Conservation (phyloP, 139 green algal species). For the Cymbomonas tetramitiformis region DNA sequence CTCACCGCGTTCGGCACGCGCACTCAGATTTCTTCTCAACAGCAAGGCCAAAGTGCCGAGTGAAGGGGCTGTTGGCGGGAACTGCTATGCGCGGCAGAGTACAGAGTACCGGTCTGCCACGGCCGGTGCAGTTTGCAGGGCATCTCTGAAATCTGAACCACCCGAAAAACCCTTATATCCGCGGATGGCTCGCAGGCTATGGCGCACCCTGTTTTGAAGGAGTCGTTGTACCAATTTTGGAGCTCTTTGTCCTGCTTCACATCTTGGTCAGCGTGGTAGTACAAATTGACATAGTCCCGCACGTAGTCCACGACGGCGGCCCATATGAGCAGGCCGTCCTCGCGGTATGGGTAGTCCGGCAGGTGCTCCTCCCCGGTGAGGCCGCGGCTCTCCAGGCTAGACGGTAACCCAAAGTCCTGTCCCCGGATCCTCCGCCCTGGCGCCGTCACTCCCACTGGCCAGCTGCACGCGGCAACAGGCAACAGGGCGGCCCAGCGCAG, state of each 20-base stretch:
- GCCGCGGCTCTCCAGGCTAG: background rate
- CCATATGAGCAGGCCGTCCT: slow-evolving; percentile 16
- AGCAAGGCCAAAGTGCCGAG: no score
- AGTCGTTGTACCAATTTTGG: slow-evolving; percentile 10
- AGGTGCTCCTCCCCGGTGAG: slow-evolving; percentile 2
- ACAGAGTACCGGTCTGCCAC: no score
- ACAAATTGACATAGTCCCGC: slow-evolving; percentile 1
- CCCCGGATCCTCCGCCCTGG: background rate
- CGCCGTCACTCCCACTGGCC: background rate
- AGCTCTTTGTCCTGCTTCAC: slow-evolving; percentile 1
- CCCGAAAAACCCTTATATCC: no score
- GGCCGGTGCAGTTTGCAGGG: no score
- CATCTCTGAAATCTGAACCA: no score
- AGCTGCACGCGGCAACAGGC: background rate
- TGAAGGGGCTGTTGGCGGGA: no score
- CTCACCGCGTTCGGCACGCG: no score
- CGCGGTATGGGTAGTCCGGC: slow-evolving; percentile 6
- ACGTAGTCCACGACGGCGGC: slow-evolving; percentile 11
- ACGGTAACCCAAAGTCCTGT: background rate
- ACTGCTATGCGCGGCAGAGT: no score
- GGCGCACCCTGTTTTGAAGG: background rate
- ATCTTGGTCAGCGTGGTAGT: slow-evolving; percentile 1
- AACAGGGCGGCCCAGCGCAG: no score
- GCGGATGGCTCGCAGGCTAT: no score
- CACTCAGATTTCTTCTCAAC: no score